Evolutionary conservation across 2,329 filamentous ascomycete species (phyloP), one percentile per base, ranked within the genome.

Genomic region (Aspergillus quadrilineatus): DNA sequence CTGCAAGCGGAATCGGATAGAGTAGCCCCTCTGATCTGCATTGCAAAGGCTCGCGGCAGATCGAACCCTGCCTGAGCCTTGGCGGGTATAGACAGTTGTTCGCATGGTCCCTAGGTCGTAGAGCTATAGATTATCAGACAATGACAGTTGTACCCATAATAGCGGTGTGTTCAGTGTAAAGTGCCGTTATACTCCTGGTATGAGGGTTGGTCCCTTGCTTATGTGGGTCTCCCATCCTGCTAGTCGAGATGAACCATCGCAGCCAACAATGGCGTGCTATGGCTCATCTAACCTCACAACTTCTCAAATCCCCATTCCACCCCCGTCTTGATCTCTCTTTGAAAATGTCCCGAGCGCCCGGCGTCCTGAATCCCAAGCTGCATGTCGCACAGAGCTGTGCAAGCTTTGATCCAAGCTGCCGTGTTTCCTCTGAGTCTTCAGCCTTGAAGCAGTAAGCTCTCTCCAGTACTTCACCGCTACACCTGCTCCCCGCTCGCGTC

Each of bases 231-330:
- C 2, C 5, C 10, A 14, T 44, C 22, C 17, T 12, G n/a, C 41
- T 44, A 28, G 41, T 42, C 15, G n/a, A 30, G 30, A 57, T 59
- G 60, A 63, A 59, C 59, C 62, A 64, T 64, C 47, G 4, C 46
- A 55, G 50, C 57, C 47, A 45, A 45, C 48, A 60, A 64, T 64
- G 54, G 62, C 61, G 62, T 64, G 62, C 62, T 63, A 53, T 54
- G 48, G 47, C 34, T 51, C 57, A 56, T 62, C 53, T 22, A 5
- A 48, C 48, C 34, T 52, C 55, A 30, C 36, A 47, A 10, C 36
- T 15, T 46, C 47, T 46, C 28, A 28, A 37, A 26, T 9, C 32
- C 10, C 29, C 15, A 37, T 9, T 14, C 34, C 9, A 14, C 10
- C 34, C 34, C 34, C 34, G 12, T 37, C 26, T 14, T 28, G 28